Evolutionary conservation across 2,329 filamentous ascomycete species (phyloP).

Genomic region (Cryphonectria carpinicola): DNA sequence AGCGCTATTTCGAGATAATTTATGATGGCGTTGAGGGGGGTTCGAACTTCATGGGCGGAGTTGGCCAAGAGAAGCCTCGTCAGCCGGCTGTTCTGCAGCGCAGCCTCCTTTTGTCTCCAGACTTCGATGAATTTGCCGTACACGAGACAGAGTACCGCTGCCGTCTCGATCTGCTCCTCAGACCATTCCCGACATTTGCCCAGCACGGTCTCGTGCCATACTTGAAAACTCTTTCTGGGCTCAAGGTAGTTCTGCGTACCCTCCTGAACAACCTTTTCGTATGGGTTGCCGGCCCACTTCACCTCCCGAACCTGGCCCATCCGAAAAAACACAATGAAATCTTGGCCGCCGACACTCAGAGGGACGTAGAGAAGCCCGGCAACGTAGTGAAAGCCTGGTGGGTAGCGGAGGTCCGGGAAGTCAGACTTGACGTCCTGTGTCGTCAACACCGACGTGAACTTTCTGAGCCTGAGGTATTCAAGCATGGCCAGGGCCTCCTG

Average conservation of each 20-base stretch:
- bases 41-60: conserved; percentile 89
- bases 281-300: conserved; percentile 86
- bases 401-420: conserved; percentile 80
- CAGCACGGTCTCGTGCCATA: conserved; percentile 79
- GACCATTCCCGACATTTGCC: conserved; percentile 87
- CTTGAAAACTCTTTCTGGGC: conserved; percentile 77
- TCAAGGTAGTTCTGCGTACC: conserved; percentile 77
- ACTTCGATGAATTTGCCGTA: conserved; percentile 92
- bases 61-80: conserved; percentile 81
- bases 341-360: conserved; percentile 71
- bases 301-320: conserved; percentile 74
- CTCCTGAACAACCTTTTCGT: conserved; percentile 75
- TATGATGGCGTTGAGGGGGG: conserved; percentile 89
- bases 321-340: conserved; percentile 94
- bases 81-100: conserved; percentile 79
- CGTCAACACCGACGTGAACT: conserved; percentile 73
- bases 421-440: conserved; percentile 77
- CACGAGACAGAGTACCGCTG: conserved; percentile 83
- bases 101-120: conserved; percentile 88
- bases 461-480: conserved; percentile 80
- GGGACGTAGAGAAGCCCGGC: conserved; percentile 83
- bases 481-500: conserved; percentile 84
- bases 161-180: conserved; percentile 86
- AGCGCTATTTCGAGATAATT: conserved; percentile 92
- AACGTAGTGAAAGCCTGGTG: conserved; percentile 77